Conservation (phyloP, 306 rosid species). For the Nissolia schottii region DNA sequence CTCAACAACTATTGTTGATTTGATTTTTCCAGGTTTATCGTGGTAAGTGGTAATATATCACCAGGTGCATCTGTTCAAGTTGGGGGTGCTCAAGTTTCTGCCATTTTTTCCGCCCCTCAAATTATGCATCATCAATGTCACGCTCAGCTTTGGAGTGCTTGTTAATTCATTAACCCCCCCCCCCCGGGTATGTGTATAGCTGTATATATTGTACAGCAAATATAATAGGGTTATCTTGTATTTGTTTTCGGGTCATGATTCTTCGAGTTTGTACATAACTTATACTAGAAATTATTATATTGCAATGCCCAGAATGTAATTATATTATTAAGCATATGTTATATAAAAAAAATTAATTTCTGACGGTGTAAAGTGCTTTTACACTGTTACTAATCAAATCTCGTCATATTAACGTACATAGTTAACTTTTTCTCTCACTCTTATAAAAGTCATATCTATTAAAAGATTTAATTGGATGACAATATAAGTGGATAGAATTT, state of each 20-base stretch:
- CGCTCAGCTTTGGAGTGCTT: slow-evolving; percentile 3
- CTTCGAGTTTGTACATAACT: slow-evolving; percentile 12
- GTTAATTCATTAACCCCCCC: neutral
- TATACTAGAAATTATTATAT: neutral
- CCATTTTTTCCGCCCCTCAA: neutral
- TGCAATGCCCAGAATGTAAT: neutral
- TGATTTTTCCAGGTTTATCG: slow-evolving; percentile 59
- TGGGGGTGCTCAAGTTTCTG: slow-evolving; percentile 24
- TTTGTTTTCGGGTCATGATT: neutral
- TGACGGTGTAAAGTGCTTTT: no score
- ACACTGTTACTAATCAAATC: no score
- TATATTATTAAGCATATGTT: no score
- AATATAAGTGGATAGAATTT: no score
- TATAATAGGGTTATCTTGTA: neutral
- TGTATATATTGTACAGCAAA: neutral
- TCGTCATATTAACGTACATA: no score
- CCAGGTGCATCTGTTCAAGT: slow-evolving; percentile 16
- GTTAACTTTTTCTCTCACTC: no score
- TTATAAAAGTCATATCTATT: no score
- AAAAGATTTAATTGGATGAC: no score
- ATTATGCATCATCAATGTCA: neutral
- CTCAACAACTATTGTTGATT: neutral
- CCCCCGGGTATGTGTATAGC: no score
- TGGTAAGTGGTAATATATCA: slow-evolving; percentile 32
- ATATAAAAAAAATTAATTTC: no score